Conservation (phyloP, 176 grass and related monocot genomes). For the Elymus sibiricus region DNA sequence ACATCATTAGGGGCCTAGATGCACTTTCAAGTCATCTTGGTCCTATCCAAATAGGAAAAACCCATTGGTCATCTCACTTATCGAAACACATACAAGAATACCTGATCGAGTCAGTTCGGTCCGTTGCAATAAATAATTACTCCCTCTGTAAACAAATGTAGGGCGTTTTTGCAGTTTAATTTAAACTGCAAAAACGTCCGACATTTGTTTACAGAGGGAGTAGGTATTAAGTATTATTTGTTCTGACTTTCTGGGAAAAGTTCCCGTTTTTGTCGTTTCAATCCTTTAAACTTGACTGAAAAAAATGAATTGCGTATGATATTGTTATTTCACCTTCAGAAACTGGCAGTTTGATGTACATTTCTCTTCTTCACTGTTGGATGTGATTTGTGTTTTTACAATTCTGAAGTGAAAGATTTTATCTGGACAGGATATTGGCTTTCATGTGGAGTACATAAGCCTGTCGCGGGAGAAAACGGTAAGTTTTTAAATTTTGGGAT, state of each 20-base stretch:
- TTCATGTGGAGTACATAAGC: conserved; percentile 89
- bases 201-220: too few relatives aligned
- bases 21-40: neutral
- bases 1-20: neutral
- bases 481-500: conserved; percentile 37
- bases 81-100: neutral
- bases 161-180: too few relatives aligned
- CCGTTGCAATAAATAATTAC: too few relatives aligned
- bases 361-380: neutral
- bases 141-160: too few relatives aligned
- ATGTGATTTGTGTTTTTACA: neutral
- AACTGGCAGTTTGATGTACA: neutral
- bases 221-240: neutral
- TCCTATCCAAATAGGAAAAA: neutral
- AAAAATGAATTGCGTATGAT: neutral
- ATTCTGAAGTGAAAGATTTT: conserved; percentile 22
- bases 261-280: neutral
- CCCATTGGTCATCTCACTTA: neutral
- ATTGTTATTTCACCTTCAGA: neutral
- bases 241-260: neutral
- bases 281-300: neutral
- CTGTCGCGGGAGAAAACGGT: conserved; percentile 80
- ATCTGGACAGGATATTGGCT: conserved; percentile 85
- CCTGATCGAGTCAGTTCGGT: neutral
- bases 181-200: too few relatives aligned